A percentile compares a stretch with the other conserved stretches of the same genome.
Conservation (phyloP, 148 eudicot species). For the Rhododendron ovatum region DNA sequence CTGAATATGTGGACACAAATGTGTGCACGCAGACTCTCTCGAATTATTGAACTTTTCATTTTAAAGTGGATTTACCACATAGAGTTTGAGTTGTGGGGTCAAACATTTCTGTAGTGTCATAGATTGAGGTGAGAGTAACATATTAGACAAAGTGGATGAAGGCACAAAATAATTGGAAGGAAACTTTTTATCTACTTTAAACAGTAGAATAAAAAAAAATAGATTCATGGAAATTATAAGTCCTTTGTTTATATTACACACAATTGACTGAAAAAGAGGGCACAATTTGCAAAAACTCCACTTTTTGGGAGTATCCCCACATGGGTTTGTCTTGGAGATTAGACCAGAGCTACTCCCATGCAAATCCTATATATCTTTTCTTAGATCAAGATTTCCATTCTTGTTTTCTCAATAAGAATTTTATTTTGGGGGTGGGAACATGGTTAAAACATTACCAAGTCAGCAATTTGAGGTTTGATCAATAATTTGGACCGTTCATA, state of each 20-base stretch:
- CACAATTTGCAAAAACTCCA: conserved; percentile 20
- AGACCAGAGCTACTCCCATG: not conserved
- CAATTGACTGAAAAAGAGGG: not conserved
- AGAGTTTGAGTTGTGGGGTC: conserved; percentile 2
- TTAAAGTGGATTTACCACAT: not conserved
- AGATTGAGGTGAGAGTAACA: not conserved
- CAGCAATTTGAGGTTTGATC: not conserved
- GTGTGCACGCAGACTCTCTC: not conserved
- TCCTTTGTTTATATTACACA: not conserved
- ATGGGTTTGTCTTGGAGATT: conserved; percentile 23
- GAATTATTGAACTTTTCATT: not conserved
- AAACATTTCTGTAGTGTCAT: not conserved
- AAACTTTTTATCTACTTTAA: not conserved
- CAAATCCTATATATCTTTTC: not conserved
- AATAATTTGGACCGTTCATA: too few species aligned
- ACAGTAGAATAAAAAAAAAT: not conserved
- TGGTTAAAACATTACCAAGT: not conserved
- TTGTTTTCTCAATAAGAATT: not conserved
- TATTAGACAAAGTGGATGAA: not conserved
- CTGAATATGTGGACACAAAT: not conserved
- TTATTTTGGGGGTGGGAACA: not conserved
- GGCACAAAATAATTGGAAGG: not conserved
- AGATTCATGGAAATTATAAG: not conserved
- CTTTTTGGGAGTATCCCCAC: conserved; percentile 27
- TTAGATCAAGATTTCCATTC: not conserved